Evolutionary conservation across 306 rosid species (phyloP).

Genomic region (Betula pendula): DNA sequence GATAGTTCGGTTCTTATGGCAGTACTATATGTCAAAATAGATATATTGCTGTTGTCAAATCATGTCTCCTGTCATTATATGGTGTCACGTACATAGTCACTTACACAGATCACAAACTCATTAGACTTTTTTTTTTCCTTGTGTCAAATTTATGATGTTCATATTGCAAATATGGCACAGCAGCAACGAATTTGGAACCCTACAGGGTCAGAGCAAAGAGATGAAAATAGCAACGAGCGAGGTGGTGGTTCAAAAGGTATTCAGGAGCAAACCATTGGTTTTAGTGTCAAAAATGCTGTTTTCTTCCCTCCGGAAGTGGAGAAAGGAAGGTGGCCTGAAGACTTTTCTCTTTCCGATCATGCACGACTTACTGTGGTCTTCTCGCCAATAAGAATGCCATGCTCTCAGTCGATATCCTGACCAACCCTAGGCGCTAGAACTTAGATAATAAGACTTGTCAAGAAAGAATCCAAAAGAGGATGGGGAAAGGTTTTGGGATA

Average conservation of each 20-base stretch:
- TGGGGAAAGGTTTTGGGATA: slow-evolving; percentile 21
- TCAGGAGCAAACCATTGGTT: slow-evolving; percentile 70
- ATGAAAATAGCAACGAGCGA: slow-evolving; percentile 32
- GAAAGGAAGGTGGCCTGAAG: slow-evolving; percentile 93
- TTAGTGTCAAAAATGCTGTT: slow-evolving; percentile 77
- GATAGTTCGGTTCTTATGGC: background rate
- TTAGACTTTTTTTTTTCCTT: background rate
- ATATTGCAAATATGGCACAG: slow-evolving; percentile 26
- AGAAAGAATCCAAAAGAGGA: slow-evolving; percentile 25
- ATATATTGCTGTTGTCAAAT: background rate
- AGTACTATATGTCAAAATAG: background rate
- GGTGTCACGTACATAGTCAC: background rate
- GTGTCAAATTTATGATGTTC: slow-evolving; percentile 18
- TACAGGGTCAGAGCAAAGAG: slow-evolving; percentile 45
- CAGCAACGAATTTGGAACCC: slow-evolving; percentile 87
- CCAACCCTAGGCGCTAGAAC: slow-evolving; percentile 8
- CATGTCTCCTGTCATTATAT: background rate
- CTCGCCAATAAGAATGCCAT: slow-evolving; percentile 81
- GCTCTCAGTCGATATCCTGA: slow-evolving; percentile 56
- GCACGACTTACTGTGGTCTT: slow-evolving; percentile 89
- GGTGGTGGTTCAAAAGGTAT: slow-evolving; percentile 34
- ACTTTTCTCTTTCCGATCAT: slow-evolving; percentile 88
- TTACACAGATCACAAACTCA: background rate
- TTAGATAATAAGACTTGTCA: slow-evolving; percentile 24
- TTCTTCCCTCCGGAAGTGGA: slow-evolving; percentile 89